Evolutionary conservation across 164 flowering plant species (phyloP).

Genomic region (Aristolochia californica): DNA sequence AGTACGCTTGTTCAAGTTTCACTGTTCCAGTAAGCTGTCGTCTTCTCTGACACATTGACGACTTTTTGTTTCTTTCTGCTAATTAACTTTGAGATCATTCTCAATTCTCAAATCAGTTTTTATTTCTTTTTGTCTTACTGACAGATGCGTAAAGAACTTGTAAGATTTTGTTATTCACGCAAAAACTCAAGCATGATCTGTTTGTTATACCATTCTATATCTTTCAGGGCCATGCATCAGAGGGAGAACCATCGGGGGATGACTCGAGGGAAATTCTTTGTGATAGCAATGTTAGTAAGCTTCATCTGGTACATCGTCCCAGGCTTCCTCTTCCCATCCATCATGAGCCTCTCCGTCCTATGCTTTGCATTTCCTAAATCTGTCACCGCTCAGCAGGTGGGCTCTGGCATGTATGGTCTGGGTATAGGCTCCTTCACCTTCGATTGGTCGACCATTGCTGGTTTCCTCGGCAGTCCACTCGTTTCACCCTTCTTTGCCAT

Average conservation of each 20-base stretch:
- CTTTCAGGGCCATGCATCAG: conserved; percentile 33
- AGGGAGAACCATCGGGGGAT: conserved; percentile 21
- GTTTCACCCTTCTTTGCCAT: conserved; percentile 34
- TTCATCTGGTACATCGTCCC: conserved; percentile 33
- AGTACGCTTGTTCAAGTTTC: conserved; percentile 46
- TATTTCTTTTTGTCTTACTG: too few species aligned
- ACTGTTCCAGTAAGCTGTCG: conserved; percentile 30
- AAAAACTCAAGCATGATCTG: too few species aligned
- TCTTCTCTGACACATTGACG: background rate
- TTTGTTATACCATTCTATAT: background rate
- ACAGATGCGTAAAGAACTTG: too few species aligned
- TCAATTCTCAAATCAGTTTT: too few species aligned
- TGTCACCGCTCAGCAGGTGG: conserved; percentile 39
- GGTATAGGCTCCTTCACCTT: conserved; percentile 36
- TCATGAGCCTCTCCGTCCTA: conserved; percentile 32
- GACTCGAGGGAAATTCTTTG: conserved; percentile 33
- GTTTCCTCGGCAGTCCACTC: conserved; percentile 36
- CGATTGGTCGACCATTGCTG: conserved; percentile 37
- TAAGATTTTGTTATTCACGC: too few species aligned
- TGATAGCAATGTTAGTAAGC: conserved; percentile 31
- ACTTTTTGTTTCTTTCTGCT: background rate
- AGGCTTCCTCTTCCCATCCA: conserved; percentile 33
- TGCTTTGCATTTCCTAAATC: conserved; percentile 39
- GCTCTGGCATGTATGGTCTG: conserved; percentile 38
- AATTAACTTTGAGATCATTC: too few species aligned